phyloP scores from a whole-genome alignment of 192 early-diverging fungal genomes.

The Coemansia sp. region DNA sequence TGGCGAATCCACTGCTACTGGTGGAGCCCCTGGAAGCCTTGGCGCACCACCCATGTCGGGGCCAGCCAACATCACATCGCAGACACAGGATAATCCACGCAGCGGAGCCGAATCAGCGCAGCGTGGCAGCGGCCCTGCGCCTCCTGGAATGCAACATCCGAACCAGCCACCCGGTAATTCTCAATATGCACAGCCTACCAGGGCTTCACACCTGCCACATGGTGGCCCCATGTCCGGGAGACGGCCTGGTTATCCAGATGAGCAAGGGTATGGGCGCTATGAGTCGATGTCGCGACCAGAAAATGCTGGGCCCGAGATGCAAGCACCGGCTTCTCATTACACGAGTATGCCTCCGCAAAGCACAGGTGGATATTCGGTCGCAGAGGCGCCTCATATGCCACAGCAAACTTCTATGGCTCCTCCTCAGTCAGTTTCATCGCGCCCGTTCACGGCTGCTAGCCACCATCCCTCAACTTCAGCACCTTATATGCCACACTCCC shows the following conservation, averaged over 20 bases:
- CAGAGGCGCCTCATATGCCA: conserved; percentile 18
- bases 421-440: conserved; percentile 20
- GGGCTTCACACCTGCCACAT: background rate
- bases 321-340: conserved; percentile 20
- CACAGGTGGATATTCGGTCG: conserved; percentile 8
- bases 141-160: conserved; percentile 11
- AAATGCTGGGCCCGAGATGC: conserved; percentile 9
- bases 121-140: conserved; percentile 12
- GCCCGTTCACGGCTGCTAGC: conserved; percentile 24
- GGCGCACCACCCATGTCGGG: conserved; percentile 43
- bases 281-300: conserved; percentile 28
- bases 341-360: conserved; percentile 15
- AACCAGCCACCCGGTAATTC: background rate
- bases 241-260: conserved; percentile 36
- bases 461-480: conserved; percentile 17
- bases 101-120: conserved; percentile 19
- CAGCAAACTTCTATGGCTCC: conserved; percentile 26
- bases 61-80: conserved; percentile 8
- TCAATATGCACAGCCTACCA: conserved; percentile 14
- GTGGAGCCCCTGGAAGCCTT: conserved; percentile 39
- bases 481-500: conserved; percentile 16
- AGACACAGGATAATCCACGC: conserved; percentile 19
- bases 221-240: conserved; percentile 9
- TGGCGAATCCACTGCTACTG: conserved; percentile 28
- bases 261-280: conserved; percentile 29